phyloP scores from a whole-genome alignment of 139 green algal species.

The Coelastrella sp. region DNA sequence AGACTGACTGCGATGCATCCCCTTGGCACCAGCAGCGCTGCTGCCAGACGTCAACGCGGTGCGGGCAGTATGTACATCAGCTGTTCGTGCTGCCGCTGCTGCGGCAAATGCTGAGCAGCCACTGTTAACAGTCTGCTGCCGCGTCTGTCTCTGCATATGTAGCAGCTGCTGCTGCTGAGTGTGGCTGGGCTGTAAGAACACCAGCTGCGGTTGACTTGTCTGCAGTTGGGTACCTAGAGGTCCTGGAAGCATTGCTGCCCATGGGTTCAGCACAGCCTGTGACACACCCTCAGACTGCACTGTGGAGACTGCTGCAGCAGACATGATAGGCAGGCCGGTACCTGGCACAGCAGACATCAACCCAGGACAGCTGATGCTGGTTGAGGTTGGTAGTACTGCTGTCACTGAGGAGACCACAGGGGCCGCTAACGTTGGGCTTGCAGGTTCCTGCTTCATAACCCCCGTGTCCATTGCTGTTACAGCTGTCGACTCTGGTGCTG shows the following conservation, averaged over 20 bases:
- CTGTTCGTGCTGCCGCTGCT: not conserved
- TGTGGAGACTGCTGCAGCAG: too few species aligned
- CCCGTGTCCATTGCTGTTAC: not conserved
- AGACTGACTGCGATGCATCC: not conserved
- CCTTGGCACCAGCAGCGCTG: not conserved
- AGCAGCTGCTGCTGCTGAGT: conserved; percentile 2
- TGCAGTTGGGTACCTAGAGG: not conserved
- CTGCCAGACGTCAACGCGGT: not conserved
- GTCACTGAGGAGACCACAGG: too few species aligned
- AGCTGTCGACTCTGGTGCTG: not conserved
- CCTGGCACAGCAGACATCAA: too few species aligned
- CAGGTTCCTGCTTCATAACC: not conserved
- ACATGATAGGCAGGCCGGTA: too few species aligned
- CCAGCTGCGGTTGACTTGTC: not conserved
- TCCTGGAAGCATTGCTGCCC: not conserved
- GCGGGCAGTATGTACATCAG: not conserved
- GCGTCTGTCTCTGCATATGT: conserved; percentile 1
- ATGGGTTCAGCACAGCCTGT: too few species aligned
- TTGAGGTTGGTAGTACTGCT: not conserved
- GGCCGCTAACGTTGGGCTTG: not conserved
- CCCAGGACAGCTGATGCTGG: conserved; percentile 3
- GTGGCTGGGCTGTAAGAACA: not conserved
- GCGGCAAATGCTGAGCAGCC: too few species aligned
- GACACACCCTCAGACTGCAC: too few species aligned
- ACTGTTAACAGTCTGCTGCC: too few species aligned